Percentiles rank a stretch among this genome's conserved stretches.
These are phyloP conservation scores for Russula compacta DNA, from an alignment of 768 basidiomycete species.

Conservation along the genomic window DNA sequence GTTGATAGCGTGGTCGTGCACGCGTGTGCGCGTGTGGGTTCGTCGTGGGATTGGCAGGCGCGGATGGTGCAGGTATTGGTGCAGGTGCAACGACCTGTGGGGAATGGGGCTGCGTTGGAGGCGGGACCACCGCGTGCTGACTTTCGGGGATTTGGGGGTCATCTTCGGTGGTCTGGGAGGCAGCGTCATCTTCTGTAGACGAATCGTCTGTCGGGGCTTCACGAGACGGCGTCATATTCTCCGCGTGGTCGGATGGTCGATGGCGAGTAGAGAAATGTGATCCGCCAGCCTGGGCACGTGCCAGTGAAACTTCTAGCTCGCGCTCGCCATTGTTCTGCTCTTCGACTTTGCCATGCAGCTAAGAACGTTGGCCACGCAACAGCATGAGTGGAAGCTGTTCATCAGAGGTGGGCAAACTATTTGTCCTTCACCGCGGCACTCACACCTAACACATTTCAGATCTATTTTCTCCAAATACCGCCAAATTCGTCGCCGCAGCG, in stretches of 20 bases:
- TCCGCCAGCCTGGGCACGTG: too few species aligned
- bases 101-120: slow-evolving; percentile 30
- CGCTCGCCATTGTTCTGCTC: too few species aligned
- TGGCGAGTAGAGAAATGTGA: too few species aligned
- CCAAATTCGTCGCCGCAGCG: slow-evolving; percentile 21
- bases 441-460: not conserved
- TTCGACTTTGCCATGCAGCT: not conserved
- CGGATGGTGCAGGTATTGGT: slow-evolving; percentile 8
- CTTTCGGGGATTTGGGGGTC: slow-evolving; percentile 69
- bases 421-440: too few species aligned
- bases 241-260: too few species aligned
- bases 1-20: slow-evolving; percentile 55
- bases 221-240: not conserved
- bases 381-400: too few species aligned
- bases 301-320: too few species aligned
- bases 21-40: slow-evolving; percentile 27
- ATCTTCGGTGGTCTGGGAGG: slow-evolving; percentile 80
- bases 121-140: slow-evolving; percentile 35
- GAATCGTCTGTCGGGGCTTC: slow-evolving; percentile 29
- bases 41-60: slow-evolving; percentile 5
- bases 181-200: slow-evolving; percentile 49
- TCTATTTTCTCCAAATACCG: slow-evolving; percentile 4
- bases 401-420: too few species aligned
- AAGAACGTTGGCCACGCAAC: not conserved
- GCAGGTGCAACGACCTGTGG: slow-evolving; percentile 22